Evolutionary conservation across 805 yeast genomes (phyloP).

Genomic region (Myxozyma neglecta): DNA sequence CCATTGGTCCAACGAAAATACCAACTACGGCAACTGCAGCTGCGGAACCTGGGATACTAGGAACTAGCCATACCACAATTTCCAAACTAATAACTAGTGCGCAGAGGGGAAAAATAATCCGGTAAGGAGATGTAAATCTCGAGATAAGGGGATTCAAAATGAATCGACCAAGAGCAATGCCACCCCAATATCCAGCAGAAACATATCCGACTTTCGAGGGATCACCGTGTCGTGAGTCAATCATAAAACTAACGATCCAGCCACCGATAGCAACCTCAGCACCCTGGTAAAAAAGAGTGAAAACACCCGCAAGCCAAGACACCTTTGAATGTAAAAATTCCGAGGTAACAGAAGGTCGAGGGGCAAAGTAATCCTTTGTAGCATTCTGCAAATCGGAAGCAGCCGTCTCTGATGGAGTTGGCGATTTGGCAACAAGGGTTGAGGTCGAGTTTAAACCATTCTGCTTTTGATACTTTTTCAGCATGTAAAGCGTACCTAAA

Average conservation of each 20-base stretch:
- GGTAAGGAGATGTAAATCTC: constrained; percentile 16
- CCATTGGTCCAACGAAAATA: constrained; percentile 63
- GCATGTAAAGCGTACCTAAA: constrained; percentile 20
- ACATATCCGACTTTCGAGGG: constrained; percentile 56
- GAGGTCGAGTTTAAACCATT: background rate
- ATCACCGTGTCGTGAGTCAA: constrained; percentile 53
- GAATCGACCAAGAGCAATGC: constrained; percentile 65
- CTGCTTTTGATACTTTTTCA: constrained; percentile 13
- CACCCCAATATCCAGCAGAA: constrained; percentile 71
- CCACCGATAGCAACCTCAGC: constrained; percentile 70
- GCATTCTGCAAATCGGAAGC: background rate
- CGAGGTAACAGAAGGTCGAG: constrained; percentile 6
- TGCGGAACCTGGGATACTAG: constrained; percentile 48
- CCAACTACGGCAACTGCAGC: constrained; percentile 54
- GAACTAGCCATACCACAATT: constrained; percentile 52
- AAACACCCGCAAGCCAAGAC: constrained; percentile 51
- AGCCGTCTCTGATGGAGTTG: background rate
- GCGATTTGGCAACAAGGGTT: background rate
- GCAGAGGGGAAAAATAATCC: constrained; percentile 44
- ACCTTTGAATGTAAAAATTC: constrained; percentile 4
- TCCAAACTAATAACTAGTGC: constrained; percentile 43
- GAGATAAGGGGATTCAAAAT: constrained; percentile 39
- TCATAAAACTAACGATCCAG: constrained; percentile 66
- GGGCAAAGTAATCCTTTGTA: too few species aligned
- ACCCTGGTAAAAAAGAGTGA: constrained; percentile 65